These are phyloP conservation scores for Candida yuanshanica DNA, from an alignment of 805 yeast genomes.

Conservation along the genomic window DNA sequence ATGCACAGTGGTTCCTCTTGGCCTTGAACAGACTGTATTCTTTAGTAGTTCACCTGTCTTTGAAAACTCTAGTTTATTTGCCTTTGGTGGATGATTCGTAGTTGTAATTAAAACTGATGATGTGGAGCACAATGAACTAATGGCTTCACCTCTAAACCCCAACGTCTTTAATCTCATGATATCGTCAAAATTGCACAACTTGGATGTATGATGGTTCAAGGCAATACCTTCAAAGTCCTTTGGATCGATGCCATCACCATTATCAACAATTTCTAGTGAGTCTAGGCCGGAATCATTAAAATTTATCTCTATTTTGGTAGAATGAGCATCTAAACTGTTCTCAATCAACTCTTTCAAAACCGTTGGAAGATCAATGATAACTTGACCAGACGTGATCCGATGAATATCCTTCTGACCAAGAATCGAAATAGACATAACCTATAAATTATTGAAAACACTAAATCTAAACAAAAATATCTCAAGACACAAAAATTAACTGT, in stretches of 20 bases:
- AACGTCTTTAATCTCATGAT: constrained; percentile 45
- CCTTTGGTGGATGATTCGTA: constrained; percentile 48
- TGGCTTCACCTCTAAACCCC: constrained; percentile 81
- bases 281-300: constrained; percentile 72
- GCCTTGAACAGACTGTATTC: constrained; percentile 41
- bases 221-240: constrained; percentile 51
- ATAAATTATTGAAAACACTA: background rate
- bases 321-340: constrained; percentile 76
- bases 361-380: constrained; percentile 70
- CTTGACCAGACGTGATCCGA: constrained; percentile 87
- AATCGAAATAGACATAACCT: constrained; percentile 5
- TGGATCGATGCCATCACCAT: constrained; percentile 58
- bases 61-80: constrained; percentile 49
- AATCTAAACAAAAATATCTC: background rate
- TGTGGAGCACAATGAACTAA: constrained; percentile 62
- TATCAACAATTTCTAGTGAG: constrained; percentile 59
- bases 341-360: constrained; percentile 85
- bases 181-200: constrained; percentile 51
- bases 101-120: constrained; percentile 45
- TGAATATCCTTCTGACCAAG: constrained; percentile 46
- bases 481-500: background rate
- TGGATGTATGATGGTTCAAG: constrained; percentile 63
- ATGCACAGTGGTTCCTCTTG: constrained; percentile 62
- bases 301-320: constrained; percentile 60
- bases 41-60: constrained; percentile 45